Evolutionary conservation across 176 grass and related monocot genomes (phyloP).

Genomic region (Musa beccarii): DNA sequence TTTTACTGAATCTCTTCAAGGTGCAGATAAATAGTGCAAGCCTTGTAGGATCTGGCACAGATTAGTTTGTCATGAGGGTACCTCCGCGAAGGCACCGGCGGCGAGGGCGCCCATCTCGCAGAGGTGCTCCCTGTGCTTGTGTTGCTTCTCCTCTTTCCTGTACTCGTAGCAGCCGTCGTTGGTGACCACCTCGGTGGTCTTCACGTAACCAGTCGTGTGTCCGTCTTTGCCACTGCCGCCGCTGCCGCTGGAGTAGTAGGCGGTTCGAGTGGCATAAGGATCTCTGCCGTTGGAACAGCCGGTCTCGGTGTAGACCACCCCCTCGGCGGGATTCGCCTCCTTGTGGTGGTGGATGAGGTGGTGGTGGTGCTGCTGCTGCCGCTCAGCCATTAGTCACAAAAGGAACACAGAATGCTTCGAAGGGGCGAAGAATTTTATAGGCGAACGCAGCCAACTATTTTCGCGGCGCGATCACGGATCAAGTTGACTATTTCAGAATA

Average conservation of each 20-base stretch:
- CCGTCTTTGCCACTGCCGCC: no score
- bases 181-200: constrained; percentile 10
- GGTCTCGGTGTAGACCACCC: no score
- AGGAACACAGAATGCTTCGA: no score
- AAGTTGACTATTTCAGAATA: no score
- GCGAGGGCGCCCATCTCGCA: constrained; percentile 56
- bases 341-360: constrained; percentile 1
- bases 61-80: background rate
- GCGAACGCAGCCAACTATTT: no score
- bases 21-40: background rate
- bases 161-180: constrained; percentile 37
- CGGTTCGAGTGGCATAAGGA: no score
- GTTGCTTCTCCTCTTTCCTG: constrained; percentile 55
- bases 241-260: no score
- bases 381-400: background rate
- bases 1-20: background rate
- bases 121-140: constrained; percentile 69
- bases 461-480: no score
- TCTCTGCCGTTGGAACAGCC: no score
- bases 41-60: background rate
- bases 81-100: constrained; percentile 62
- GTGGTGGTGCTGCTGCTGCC: background rate
- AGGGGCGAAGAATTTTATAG: no score
- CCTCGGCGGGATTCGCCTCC: background rate
- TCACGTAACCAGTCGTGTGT: background rate